Conservation (phyloP, 768 basidiomycete species). For the Hortiboletus campestris region DNA sequence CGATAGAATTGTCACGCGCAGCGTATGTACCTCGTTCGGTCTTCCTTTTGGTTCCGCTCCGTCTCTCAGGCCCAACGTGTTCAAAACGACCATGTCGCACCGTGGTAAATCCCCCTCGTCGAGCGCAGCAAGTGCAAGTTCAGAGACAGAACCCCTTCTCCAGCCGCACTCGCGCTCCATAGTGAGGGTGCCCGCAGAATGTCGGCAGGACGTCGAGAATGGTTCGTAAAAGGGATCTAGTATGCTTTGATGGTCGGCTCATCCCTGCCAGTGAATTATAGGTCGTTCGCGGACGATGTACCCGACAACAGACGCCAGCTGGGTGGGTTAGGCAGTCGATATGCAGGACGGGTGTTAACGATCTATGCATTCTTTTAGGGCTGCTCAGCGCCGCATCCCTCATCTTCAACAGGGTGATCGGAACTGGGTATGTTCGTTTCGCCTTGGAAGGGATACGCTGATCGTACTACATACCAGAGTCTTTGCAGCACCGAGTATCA, state of each 20-base stretch:
- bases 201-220: constrained; percentile 1
- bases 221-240: constrained; percentile 10
- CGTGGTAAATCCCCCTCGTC: neutral
- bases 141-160: constrained; percentile 25
- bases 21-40: neutral
- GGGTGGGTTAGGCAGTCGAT: constrained; percentile 35
- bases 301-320: constrained; percentile 49
- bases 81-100: constrained; percentile 2
- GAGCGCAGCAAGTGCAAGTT: neutral
- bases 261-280: constrained; percentile 2
- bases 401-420: constrained; percentile 75
- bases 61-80: no score
- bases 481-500: constrained; percentile 68
- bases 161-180: neutral
- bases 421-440: constrained; percentile 53
- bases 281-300: constrained; percentile 40
- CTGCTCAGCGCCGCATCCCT: constrained; percentile 55
- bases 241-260: neutral
- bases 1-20: no score
- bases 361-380: constrained; percentile 10
- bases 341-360: neutral
- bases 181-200: neutral
- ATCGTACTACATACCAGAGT: constrained; percentile 43
- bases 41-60: neutral
- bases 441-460: neutral